Base-by-base conservation (phyloP, 495 filamentous ascomycete genomes). In the Rusavskia elegans region DNA sequence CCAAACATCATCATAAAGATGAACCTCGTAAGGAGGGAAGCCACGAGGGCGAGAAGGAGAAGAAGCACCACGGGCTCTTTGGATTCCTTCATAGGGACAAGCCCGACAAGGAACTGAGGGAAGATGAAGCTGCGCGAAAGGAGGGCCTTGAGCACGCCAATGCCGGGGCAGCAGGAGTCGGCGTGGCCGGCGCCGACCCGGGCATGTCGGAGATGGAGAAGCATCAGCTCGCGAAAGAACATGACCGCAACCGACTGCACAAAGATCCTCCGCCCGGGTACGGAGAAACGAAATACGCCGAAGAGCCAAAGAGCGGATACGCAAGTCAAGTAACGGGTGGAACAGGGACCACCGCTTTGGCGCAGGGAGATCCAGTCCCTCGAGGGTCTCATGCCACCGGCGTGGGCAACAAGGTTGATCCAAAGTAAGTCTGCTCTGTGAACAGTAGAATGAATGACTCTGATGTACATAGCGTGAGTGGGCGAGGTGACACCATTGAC, bases 31-130 rank as follows among this genome's bases (percentile, higher is more conserved):
- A 61, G 42, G 54, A 56, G 38, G 25, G 32, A 16, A 42, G 55
- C 23, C 51, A 59, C 29, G 37, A 51, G 16, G 53, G 44, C 29
- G 46, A 53, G 21, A 51, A 46, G 25, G 58, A 59, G 44, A 59
- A 59, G 44, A 59, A 60, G 50, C 59, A 60, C 56, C 55, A 60
- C 21, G 55, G 56, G 35, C 58, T 57, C 27, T 50, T 54, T 13
- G 58, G 55, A 6, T 57, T 58, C 20, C 50, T 60, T 37, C 54
- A 59, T 35, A 50, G 54, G 25, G 57, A 59, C 19, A 59, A 59
- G 48, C 50, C 50, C 7, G 55, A 60, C 13, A 55, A 53, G 29
- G 50, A 62, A 14, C 49, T 32, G 1, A 60, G 60, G 46, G 53
- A 62, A 36, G 59, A 59, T n/a, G 58, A 62, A 30, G 38, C 38